Conservation (phyloP, 805 yeast genomes). For the Saccharomyces kudriavzevii region DNA sequence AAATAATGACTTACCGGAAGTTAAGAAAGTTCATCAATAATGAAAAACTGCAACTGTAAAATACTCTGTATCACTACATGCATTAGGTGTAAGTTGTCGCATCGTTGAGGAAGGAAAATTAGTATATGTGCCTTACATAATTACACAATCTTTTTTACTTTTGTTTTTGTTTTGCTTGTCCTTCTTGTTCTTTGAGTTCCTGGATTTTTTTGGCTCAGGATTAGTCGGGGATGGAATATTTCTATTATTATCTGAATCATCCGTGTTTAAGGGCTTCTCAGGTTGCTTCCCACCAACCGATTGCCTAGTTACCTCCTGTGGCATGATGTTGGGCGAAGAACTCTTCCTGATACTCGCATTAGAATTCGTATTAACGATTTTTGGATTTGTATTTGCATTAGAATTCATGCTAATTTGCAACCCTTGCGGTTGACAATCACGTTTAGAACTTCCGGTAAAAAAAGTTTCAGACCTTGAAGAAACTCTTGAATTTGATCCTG, state of each 20-base stretch:
- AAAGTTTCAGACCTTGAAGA: neutral
- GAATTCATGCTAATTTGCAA: neutral
- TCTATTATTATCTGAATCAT: neutral
- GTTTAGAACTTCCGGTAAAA: neutral
- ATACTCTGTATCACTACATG: neutral
- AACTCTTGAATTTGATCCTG: neutral
- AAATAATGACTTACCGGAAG: neutral
- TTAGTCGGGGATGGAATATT: neutral
- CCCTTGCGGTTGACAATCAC: neutral
- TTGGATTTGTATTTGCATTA: neutral
- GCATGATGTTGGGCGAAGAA: neutral
- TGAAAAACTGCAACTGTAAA: neutral
- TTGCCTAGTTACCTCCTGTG: neutral
- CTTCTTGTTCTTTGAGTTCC: conserved; percentile 1
- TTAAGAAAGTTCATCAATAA: neutral
- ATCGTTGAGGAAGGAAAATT: neutral
- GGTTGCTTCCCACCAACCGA: neutral
- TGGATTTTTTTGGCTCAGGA: neutral
- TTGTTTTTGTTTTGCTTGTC: conserved; percentile 4
- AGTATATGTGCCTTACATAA: conserved; percentile 10
- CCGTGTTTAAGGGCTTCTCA: neutral
- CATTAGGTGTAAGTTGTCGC: neutral
- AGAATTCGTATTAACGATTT: neutral
- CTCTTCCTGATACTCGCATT: neutral
- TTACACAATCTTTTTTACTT: conserved; percentile 12